Evolutionary conservation across 148 eudicot species (phyloP).

Genomic region (Silene latifolia): DNA sequence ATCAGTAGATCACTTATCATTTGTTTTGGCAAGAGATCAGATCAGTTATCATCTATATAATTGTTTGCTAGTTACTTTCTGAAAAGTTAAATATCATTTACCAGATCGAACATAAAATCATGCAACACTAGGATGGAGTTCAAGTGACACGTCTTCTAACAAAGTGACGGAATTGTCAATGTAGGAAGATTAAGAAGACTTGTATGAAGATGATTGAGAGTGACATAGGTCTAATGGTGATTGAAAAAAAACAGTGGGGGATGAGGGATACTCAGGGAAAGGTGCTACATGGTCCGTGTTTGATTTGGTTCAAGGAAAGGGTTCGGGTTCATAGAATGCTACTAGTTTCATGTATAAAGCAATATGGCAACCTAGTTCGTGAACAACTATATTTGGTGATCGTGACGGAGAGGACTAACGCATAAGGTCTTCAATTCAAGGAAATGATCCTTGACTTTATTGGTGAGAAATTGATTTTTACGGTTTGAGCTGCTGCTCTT

Average conservation of each 20-base stretch:
- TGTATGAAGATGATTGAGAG: background rate
- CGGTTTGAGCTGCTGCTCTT: too few species aligned
- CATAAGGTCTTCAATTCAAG: background rate
- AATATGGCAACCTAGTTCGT: background rate
- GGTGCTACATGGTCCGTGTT: background rate
- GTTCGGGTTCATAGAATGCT: background rate
- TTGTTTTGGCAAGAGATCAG: background rate
- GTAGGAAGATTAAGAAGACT: background rate
- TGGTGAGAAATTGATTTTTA: too few species aligned
- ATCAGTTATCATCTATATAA: background rate
- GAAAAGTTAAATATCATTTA: background rate
- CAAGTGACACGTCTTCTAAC: too few species aligned
- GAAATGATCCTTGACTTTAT: background rate
- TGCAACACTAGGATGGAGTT: too few species aligned
- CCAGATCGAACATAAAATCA: background rate
- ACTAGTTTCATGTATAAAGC: background rate
- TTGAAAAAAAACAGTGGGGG: background rate
- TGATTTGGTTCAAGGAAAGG: background rate
- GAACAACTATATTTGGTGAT: background rate
- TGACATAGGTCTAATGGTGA: background rate
- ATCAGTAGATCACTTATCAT: background rate
- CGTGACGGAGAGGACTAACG: background rate
- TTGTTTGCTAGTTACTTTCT: background rate
- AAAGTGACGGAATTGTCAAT: background rate
- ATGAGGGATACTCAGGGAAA: background rate